Evolutionary conservation across 371 early-diverging fungal genomes (phyloP).

Genomic region (Mucor racemosus): DNA sequence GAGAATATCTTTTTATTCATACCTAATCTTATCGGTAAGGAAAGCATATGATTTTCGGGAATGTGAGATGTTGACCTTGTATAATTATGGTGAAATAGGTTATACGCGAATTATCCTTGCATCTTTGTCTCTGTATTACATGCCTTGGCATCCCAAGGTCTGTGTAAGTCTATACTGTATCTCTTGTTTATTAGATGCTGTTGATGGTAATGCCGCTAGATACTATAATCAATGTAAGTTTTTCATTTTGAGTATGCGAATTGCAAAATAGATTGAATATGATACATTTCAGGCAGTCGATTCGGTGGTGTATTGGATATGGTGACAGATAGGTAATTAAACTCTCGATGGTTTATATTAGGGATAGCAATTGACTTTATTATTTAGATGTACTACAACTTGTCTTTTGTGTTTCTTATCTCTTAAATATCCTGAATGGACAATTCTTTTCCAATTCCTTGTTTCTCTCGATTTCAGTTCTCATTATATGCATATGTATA

Average conservation of each 20-base stretch:
- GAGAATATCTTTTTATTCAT: constrained; percentile 86
- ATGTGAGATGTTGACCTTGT: not conserved
- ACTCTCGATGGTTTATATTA: not conserved
- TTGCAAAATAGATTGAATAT: not conserved
- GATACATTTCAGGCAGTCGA: constrained; percentile 68
- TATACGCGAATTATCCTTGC: constrained; percentile 88
- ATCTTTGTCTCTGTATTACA: constrained; percentile 72
- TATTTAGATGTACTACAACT: constrained; percentile 81
- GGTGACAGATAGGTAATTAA: constrained; percentile 89
- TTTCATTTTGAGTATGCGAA: not conserved
- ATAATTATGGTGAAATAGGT: constrained; percentile 49
- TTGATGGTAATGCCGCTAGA: constrained; percentile 95
- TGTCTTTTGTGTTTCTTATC: constrained; percentile 88
- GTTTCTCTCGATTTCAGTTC: constrained; percentile 92
- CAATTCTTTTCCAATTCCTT: constrained; percentile 85
- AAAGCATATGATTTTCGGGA: not conserved
- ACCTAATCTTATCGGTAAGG: constrained; percentile 90
- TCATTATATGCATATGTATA: constrained; percentile 98
- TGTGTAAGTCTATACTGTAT: constrained; percentile 82
- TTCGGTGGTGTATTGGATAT: constrained; percentile 97
- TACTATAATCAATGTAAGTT: constrained; percentile 86
- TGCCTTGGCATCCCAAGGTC: constrained; percentile 71
- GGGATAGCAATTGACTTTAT: not conserved
- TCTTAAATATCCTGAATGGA: constrained; percentile 66
- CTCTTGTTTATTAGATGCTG: constrained; percentile 92